phyloP scores from a whole-genome alignment of 78 protist species.

The Isochrysis galbana region DNA sequence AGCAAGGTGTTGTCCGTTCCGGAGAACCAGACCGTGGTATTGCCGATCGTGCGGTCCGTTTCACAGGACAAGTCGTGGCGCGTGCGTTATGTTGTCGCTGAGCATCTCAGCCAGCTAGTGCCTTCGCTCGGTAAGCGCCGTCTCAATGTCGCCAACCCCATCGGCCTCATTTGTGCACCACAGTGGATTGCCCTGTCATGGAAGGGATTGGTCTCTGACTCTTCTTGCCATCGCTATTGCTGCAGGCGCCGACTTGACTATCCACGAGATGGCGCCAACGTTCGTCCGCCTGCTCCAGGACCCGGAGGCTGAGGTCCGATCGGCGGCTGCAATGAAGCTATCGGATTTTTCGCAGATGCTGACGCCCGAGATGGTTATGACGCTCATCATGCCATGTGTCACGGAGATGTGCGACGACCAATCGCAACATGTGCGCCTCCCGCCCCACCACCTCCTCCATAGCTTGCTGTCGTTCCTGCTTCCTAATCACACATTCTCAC shows the following conservation, averaged over 20 bases:
- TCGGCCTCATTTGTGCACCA: too few species aligned
- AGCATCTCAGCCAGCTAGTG: slow-evolving; percentile 52
- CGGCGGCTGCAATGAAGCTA: slow-evolving; percentile 87
- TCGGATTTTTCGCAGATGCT: background rate
- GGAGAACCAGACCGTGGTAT: slow-evolving; percentile 65
- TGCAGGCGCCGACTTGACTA: too few species aligned
- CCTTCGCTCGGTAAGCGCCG: background rate
- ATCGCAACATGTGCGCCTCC: slow-evolving; percentile 92
- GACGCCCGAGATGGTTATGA: background rate
- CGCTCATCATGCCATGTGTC: slow-evolving; percentile 70
- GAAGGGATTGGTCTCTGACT: too few species aligned
- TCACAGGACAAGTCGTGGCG: slow-evolving; percentile 93
- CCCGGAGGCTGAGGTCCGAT: slow-evolving; percentile 96
- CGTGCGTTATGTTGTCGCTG: slow-evolving; percentile 94
- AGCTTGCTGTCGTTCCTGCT: background rate
- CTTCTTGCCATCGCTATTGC: too few species aligned
- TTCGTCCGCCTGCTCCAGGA: slow-evolving; percentile 63
- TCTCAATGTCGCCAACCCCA: too few species aligned
- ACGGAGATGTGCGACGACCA: slow-evolving; percentile 72
- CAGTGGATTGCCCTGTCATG: too few species aligned
- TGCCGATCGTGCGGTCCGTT: slow-evolving; percentile 49
- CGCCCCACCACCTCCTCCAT: too few species aligned
- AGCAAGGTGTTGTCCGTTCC: slow-evolving; percentile 61
- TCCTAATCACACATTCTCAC: background rate
- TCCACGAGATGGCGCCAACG: background rate